phyloP scores from a whole-genome alignment of 495 filamentous ascomycete species.

The Parathielavia hyrcaniae region DNA sequence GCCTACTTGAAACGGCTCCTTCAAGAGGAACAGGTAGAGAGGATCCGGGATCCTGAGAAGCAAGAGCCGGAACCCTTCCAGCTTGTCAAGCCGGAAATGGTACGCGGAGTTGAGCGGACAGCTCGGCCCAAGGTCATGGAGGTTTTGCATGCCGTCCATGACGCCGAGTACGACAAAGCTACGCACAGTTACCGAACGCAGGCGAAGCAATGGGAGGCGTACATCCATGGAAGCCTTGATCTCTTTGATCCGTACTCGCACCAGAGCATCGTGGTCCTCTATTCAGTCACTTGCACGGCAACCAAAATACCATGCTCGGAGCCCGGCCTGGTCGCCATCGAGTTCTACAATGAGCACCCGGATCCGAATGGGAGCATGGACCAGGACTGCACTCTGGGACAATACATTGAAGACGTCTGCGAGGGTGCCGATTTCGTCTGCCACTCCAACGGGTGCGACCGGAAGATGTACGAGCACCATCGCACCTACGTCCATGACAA shows the following conservation, averaged over 20 bases:
- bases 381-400: constrained; percentile 85
- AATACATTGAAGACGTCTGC: constrained; percentile 92
- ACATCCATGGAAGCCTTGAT: constrained; percentile 72
- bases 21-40: constrained; percentile 64
- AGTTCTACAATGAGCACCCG: constrained; percentile 87
- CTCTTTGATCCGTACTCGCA: constrained; percentile 91
- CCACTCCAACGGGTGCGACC: constrained; percentile 77
- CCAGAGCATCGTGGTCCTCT: constrained; percentile 92
- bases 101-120: constrained; percentile 68
- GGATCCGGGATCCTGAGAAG: constrained; percentile 53
- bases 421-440: constrained; percentile 66
- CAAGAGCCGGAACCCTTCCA: constrained; percentile 64
- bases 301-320: constrained; percentile 90
- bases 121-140: constrained; percentile 83
- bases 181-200: constrained; percentile 91
- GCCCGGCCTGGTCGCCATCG: constrained; percentile 75
- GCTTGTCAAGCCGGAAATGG: constrained; percentile 90
- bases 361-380: constrained; percentile 56
- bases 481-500: constrained; percentile 96
- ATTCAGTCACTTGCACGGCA: constrained; percentile 82
- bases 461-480: constrained; percentile 86
- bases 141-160: constrained; percentile 86
- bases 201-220: constrained; percentile 90
- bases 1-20: constrained; percentile 72
- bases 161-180: constrained; percentile 93